Evolutionary conservation across 2,329 filamentous ascomycete genomes (phyloP), one percentile per base, ranked within the genome.

Genomic region (Colletotrichum costaricense): DNA sequence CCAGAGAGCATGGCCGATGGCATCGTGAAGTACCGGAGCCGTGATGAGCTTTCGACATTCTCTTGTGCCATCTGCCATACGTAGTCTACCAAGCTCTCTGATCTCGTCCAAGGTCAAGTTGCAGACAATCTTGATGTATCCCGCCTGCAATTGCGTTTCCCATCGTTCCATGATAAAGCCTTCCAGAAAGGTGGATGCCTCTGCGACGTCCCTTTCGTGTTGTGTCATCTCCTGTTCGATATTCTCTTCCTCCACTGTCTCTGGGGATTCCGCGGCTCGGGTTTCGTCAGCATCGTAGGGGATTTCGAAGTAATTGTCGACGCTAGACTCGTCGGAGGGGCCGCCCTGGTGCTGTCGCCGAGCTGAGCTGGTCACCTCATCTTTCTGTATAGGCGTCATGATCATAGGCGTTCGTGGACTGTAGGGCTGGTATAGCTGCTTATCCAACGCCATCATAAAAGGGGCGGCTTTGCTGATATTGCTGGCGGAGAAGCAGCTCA

Each of bases 21-120:
- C 68, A 19, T 74, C 72, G 68, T 74, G 72, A 33, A 74, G 72
- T 5, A 74, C 62, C 2, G 72, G 72, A 6, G 68, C 72, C 8
- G 26, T 67, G 68, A 74, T 5, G 26, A 74, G 72, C 49, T 59
- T 59, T 4, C 62, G 62, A 35, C 68, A 74, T n/a, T 63, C 38
- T 19, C 26, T 49, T 3, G 26, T 52, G 16, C 72, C 72, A 1
- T 72, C 57, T 6, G n/a, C 26, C 63, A 62, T 49, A 9, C 26
- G 9, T n/a, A 72, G 35, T 4, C 24, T 57, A 6, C 72, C 72
- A 16, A 67, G n/a, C 9, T 22, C 38, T 38, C 9, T 46, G 22
- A 74, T 7, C 19, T 58, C 28, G 24, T 59, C 30, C 72, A 74
- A 54, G 14, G 72, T 74, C 33, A 72, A 12, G 12, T 67, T 38